These are phyloP conservation scores for Diplodia intermedia DNA, from an alignment of 2,329 filamentous ascomycete genomes.

Conservation along the genomic window DNA sequence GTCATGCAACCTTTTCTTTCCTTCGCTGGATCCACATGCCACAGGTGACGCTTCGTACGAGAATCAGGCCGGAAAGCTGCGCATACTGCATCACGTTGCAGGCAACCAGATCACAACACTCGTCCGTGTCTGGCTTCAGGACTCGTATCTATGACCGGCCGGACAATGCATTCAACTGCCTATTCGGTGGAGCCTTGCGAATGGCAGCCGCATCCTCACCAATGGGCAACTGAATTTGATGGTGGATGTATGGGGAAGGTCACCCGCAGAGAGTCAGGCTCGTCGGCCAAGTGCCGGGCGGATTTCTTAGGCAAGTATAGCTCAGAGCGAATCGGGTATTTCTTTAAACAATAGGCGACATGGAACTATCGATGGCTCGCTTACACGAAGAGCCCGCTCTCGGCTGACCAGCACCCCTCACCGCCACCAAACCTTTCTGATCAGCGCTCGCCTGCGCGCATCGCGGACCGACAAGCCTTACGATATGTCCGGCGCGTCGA, in stretches of 20 bases:
- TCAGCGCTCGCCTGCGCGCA: constrained; percentile 12
- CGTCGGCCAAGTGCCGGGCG: neutral
- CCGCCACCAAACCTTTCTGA: neutral
- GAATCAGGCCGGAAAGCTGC: neutral
- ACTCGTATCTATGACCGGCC: too few relatives aligned
- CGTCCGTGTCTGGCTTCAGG: too few relatives aligned
- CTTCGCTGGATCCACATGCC: too few relatives aligned
- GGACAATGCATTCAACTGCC: neutral
- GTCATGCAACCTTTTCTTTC: neutral
- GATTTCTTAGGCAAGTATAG: neutral
- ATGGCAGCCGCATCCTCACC: too few relatives aligned
- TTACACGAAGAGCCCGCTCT: constrained; percentile 3
- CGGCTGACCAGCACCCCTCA: neutral
- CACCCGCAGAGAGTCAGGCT: neutral
- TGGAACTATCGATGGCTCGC: neutral
- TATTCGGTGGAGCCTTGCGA: too few relatives aligned
- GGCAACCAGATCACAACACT: too few relatives aligned
- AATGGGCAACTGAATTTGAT: too few relatives aligned
- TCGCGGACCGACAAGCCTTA: constrained; percentile 22
- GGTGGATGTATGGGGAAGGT: constrained; percentile 6
- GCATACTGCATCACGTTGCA: neutral
- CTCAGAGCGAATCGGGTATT: constrained; percentile 11
- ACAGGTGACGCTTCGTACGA: too few relatives aligned
- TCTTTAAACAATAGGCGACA: constrained; percentile 3
- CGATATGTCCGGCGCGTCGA: neutral